Conservation (phyloP, 805 yeast species). For the Wickerhamomyces pijperi region DNA sequence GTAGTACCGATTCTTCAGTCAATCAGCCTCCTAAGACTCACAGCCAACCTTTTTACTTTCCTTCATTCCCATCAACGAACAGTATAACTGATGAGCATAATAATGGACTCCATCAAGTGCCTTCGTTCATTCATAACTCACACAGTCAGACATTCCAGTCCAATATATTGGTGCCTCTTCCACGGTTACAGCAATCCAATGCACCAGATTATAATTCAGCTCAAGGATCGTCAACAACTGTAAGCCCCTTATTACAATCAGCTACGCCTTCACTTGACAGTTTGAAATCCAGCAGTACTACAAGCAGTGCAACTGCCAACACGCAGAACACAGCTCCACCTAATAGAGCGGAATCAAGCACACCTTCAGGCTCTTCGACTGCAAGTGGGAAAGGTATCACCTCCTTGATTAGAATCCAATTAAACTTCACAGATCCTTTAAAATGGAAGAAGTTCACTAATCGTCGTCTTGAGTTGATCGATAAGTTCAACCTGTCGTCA, state of each 20-base stretch:
- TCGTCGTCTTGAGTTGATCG: slow-evolving; percentile 80
- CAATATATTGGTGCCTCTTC: neutral
- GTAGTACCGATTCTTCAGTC: no score
- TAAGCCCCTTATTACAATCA: no score
- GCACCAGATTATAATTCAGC: no score
- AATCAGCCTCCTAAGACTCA: no score
- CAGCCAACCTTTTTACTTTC: neutral
- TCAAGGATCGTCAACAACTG: no score
- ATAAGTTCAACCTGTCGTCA: slow-evolving; percentile 45
- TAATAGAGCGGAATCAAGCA: neutral
- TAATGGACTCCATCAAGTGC: neutral
- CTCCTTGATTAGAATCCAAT: slow-evolving; percentile 31
- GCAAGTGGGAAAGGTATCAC: slow-evolving; percentile 24
- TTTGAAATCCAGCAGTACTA: no score
- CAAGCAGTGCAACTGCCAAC: no score
- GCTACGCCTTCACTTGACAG: no score
- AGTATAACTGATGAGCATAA: no score
- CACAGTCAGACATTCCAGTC: neutral
- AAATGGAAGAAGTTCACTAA: slow-evolving; percentile 90
- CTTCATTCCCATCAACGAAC: neutral
- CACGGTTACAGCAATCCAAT: neutral
- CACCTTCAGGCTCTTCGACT: neutral
- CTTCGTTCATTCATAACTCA: neutral
- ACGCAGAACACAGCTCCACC: neutral
- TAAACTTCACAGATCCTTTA: slow-evolving; percentile 71